Percentiles rank a stretch among this genome's conserved stretches.
Evolutionary conservation across 129 eudicot genomes (phyloP).

Genomic region (Pseudognaphalium luteoalbum): DNA sequence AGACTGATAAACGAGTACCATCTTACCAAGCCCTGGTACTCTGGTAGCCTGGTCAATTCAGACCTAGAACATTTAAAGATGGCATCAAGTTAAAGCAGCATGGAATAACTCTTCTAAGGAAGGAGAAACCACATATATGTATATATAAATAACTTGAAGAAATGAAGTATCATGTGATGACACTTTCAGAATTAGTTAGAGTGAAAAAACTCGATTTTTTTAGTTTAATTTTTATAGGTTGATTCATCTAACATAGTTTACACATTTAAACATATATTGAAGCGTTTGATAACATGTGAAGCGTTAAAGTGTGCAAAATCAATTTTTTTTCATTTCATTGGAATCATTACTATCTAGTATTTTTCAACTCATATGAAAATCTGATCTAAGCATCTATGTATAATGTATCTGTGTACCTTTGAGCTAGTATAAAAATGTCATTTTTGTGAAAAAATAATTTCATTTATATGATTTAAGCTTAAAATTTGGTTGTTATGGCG

Average conservation of each 20-base stretch:
- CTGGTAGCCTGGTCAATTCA: constrained; percentile 5
- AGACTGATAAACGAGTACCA: neutral
- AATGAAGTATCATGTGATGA: neutral
- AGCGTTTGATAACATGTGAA: neutral
- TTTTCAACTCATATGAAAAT: no score
- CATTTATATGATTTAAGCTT: neutral
- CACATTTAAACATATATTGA: neutral
- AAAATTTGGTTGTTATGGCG: no score
- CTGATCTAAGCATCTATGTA: neutral
- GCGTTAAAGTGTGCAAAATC: neutral
- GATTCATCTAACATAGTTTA: neutral
- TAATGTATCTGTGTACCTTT: no score
- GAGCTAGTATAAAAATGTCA: neutral
- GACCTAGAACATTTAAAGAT: neutral
- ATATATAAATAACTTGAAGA: no score
- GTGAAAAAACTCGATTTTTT: neutral
- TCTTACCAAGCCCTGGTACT: constrained; percentile 14
- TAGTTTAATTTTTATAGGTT: no score
- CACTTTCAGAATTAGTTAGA: neutral
- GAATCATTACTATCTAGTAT: neutral
- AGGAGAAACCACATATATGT: neutral
- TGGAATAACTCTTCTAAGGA: neutral
- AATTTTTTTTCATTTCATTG: no score
- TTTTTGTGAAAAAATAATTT: neutral
- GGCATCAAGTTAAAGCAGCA: neutral